Percentiles rank a stretch among this genome's conserved stretches.
Evolutionary conservation across 2,329 filamentous ascomycete species (phyloP).

Genomic region (Colletotrichum sojae): DNA sequence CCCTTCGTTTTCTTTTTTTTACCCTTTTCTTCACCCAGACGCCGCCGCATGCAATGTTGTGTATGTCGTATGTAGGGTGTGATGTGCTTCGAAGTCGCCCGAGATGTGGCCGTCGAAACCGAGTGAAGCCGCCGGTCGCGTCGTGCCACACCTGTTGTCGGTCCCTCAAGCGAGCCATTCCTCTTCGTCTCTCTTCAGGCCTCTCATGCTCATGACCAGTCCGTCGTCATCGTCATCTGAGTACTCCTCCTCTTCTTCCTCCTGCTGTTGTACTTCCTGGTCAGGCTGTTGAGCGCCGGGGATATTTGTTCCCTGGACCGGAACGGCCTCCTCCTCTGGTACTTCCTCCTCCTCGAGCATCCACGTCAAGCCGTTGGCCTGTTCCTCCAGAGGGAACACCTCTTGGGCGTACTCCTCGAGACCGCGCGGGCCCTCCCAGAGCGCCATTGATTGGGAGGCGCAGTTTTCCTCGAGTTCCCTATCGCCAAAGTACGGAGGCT

Average conservation of each 20-base stretch:
- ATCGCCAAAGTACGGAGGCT: constrained; percentile 76
- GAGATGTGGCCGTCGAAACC: constrained; percentile 20
- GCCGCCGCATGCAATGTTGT: constrained; percentile 38
- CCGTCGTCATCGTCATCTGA: constrained; percentile 72
- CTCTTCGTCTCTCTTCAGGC: constrained; percentile 70
- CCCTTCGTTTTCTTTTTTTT: constrained; percentile 18
- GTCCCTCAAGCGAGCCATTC: constrained; percentile 67
- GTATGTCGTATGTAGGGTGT: constrained; percentile 25
- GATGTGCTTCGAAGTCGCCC: constrained; percentile 8
- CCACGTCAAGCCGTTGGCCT: constrained; percentile 94
- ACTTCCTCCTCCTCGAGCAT: constrained; percentile 75
- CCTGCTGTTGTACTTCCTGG: constrained; percentile 53
- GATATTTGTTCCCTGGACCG: neutral
- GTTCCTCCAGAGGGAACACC: constrained; percentile 94
- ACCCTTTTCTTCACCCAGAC: constrained; percentile 24
- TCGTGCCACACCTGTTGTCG: neutral
- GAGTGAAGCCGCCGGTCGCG: constrained; percentile 8
- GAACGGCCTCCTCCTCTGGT: constrained; percentile 47
- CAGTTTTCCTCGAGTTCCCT: constrained; percentile 71
- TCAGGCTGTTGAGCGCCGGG: constrained; percentile 44
- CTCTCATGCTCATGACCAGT: constrained; percentile 72
- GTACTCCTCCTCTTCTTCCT: constrained; percentile 57
- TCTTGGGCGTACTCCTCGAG: constrained; percentile 96
- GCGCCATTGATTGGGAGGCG: constrained; percentile 80
- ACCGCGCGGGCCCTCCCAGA: constrained; percentile 93